Conservation (phyloP, 164 flowering plant genomes). For the Piper betle region DNA sequence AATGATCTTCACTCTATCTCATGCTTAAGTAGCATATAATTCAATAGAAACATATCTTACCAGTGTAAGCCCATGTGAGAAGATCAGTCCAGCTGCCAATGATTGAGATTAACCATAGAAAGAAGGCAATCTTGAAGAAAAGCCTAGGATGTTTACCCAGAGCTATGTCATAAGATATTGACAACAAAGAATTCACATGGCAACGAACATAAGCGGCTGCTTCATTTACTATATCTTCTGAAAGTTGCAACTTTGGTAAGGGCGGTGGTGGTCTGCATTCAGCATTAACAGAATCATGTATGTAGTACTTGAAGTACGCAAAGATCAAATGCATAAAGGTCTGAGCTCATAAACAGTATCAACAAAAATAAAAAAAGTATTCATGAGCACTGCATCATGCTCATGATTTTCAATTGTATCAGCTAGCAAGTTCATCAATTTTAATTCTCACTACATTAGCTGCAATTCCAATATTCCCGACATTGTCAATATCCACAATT, state of each 20-base stretch:
- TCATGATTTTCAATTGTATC: too few relatives aligned
- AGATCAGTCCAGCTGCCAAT: conserved; percentile 66
- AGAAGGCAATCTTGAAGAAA: conserved; percentile 49
- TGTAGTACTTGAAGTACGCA: not conserved
- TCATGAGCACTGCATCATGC: too few relatives aligned
- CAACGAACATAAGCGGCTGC: conserved; percentile 31
- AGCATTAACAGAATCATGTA: not conserved
- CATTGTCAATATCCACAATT: too few relatives aligned
- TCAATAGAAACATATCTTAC: conserved; percentile 28
- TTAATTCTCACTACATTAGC: too few relatives aligned
- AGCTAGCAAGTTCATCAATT: too few relatives aligned
- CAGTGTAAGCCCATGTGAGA: conserved; percentile 47
- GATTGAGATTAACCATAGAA: conserved; percentile 42
- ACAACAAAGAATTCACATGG: conserved; percentile 38
- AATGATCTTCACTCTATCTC: too few relatives aligned
- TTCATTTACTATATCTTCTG: conserved; percentile 57
- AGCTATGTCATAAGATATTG: conserved; percentile 51
- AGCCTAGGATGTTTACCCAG: conserved; percentile 58
- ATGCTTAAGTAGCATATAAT: not conserved
- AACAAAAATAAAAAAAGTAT: too few relatives aligned
- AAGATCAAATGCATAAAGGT: not conserved
- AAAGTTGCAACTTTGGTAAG: conserved; percentile 54
- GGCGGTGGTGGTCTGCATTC: conserved; percentile 84
- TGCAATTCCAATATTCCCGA: too few relatives aligned
- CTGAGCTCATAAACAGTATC: not conserved